Conservation (phyloP, 192 early-diverging fungal species). For the Linnemannia schmuckeri region DNA sequence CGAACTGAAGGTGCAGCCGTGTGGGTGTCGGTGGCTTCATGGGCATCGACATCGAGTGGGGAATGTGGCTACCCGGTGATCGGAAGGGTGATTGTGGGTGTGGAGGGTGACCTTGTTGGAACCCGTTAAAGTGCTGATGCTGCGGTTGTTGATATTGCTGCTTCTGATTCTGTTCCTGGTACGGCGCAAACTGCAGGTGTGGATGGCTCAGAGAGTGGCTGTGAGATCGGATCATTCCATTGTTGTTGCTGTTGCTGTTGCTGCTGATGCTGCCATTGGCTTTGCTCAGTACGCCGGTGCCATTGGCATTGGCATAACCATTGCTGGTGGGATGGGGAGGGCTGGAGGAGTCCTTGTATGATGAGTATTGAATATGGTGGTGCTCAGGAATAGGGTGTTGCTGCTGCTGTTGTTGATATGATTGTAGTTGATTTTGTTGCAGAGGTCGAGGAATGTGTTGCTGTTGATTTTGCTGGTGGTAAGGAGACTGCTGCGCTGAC, state of each 20-base stretch:
- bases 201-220: constrained; percentile 43
- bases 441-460: not conserved
- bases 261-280: constrained; percentile 7
- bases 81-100: not conserved
- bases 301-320: not conserved
- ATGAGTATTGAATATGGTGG: not conserved
- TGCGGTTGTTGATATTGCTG: constrained; percentile 16
- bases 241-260: constrained; percentile 19
- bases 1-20: constrained; percentile 13
- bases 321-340: not conserved
- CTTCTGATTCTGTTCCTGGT: constrained; percentile 16
- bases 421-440: not conserved
- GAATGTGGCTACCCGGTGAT: not conserved
- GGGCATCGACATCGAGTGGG: constrained; percentile 26
- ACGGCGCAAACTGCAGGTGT: constrained; percentile 26
- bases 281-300: not conserved
- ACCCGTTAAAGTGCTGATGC: not conserved
- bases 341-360: not conserved
- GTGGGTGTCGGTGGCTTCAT: constrained; percentile 18
- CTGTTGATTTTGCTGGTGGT: constrained; percentile 10
- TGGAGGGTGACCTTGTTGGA: not conserved
- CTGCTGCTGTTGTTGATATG: not conserved
- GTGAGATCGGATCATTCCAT: constrained; percentile 16
- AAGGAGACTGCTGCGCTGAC: not conserved
- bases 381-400: not conserved